Conservation (phyloP, 192 early-diverging fungal genomes). For the Gigaspora rosea region DNA sequence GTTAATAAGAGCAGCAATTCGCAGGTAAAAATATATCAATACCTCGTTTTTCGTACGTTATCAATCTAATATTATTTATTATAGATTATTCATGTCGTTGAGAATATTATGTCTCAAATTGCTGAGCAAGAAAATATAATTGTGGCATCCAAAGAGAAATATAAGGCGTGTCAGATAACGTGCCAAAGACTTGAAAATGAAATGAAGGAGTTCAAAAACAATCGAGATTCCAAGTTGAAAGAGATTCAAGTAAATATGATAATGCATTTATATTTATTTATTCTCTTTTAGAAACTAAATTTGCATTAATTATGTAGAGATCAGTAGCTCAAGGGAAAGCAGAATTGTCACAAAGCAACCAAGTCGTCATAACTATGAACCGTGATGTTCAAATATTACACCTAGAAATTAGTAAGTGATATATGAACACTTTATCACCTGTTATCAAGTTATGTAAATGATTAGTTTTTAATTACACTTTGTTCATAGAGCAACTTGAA, state of each 20-base stretch:
- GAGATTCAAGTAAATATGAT: constrained; percentile 62
- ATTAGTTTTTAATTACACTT: background rate
- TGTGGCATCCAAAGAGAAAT: constrained; percentile 46
- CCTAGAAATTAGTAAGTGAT: constrained; percentile 63
- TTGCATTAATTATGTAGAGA: constrained; percentile 43
- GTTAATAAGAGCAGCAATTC: constrained; percentile 75
- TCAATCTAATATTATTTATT: constrained; percentile 22
- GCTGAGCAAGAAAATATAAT: constrained; percentile 47
- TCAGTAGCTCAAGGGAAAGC: constrained; percentile 67
- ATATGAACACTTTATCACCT: background rate
- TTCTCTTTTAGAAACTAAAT: too few relatives aligned
- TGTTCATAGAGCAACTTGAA: constrained; percentile 54
- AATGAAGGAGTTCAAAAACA: constrained; percentile 85
- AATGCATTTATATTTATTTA: background rate
- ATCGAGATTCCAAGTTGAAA: constrained; percentile 88
- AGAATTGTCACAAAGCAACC: constrained; percentile 56
- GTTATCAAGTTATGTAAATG: background rate
- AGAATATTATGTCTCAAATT: constrained; percentile 57
- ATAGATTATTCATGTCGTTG: constrained; percentile 57
- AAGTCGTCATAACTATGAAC: constrained; percentile 62
- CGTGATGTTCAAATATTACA: constrained; percentile 64
- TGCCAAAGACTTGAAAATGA: constrained; percentile 74
- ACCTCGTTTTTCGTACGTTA: too few relatives aligned
- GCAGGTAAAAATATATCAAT: constrained; percentile 49
- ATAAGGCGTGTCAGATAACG: constrained; percentile 52